Conservation (phyloP, 2,329 filamentous ascomycete genomes). For the Ambrosiella xylebori region DNA sequence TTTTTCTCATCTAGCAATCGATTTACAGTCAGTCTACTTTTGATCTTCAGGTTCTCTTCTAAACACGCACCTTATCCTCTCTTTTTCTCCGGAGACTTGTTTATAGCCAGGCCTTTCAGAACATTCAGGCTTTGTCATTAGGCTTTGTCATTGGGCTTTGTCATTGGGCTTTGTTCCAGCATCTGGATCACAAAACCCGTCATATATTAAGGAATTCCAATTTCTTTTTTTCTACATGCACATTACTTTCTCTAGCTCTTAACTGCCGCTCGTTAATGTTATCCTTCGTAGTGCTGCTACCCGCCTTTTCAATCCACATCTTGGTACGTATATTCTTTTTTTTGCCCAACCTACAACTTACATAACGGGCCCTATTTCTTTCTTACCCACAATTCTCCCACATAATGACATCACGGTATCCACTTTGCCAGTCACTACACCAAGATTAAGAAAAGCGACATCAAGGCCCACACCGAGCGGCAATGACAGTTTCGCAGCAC, state of each 20-base stretch:
- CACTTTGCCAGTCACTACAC: background rate
- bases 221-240: no score
- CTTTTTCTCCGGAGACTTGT: background rate
- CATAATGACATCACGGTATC: background rate
- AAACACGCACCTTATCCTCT: background rate
- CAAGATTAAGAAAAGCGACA: background rate
- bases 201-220: no score
- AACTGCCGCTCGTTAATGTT: conserved; percentile 3
- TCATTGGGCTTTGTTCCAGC: background rate
- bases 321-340: background rate
- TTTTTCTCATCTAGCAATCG: background rate
- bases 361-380: background rate
- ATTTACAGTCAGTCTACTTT: conserved; percentile 4
- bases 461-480: background rate
- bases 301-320: background rate
- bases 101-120: conserved; percentile 7
- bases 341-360: conserved; percentile 1
- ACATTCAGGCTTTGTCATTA: background rate
- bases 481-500: background rate
- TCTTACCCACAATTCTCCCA: background rate
- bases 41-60: conserved; percentile 1
- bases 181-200: background rate
- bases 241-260: conserved; percentile 6
- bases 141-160: background rate
- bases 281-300: background rate